Conservation (phyloP, 352 stramenopile species). For the Phytophthora pluvialis region DNA sequence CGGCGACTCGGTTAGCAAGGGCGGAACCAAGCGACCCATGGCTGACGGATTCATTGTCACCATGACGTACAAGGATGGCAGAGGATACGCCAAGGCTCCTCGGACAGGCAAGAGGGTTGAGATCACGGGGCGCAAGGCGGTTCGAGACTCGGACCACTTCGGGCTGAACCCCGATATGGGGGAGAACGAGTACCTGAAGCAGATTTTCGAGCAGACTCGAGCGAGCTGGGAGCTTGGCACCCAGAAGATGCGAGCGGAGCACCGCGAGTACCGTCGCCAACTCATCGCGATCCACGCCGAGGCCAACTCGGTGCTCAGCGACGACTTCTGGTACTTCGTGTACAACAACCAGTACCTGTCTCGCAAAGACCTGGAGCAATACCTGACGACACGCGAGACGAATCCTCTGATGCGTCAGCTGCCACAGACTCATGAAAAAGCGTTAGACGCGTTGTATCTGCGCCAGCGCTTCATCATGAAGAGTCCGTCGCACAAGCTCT, state of each 20-base stretch:
- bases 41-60: constrained; percentile 44
- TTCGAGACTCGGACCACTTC: constrained; percentile 34
- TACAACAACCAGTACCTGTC: constrained; percentile 41
- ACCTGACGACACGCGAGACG: constrained; percentile 12
- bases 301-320: constrained; percentile 37
- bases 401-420: constrained; percentile 18
- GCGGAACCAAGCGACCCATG: constrained; percentile 22
- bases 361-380: constrained; percentile 28
- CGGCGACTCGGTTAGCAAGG: constrained; percentile 6
- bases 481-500: constrained; percentile 37
- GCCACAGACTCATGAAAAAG: constrained; percentile 3
- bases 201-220: constrained; percentile 35
- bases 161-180: constrained; percentile 39
- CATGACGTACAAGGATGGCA: constrained; percentile 44
- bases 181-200: constrained; percentile 32
- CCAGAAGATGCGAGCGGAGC: constrained; percentile 24
- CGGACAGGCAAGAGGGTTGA: constrained; percentile 33
- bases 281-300: constrained; percentile 23
- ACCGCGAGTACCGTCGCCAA: constrained; percentile 32
- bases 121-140: constrained; percentile 7
- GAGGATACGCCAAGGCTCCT: constrained; percentile 32
- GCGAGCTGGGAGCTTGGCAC: constrained; percentile 18
- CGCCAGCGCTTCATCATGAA: constrained; percentile 35
- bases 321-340: constrained; percentile 57
- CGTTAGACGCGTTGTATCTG: constrained; percentile 23